Evolutionary conservation across 2,329 filamentous ascomycete genomes (phyloP).

Genomic region (Arthrobotrys entomopaga): DNA sequence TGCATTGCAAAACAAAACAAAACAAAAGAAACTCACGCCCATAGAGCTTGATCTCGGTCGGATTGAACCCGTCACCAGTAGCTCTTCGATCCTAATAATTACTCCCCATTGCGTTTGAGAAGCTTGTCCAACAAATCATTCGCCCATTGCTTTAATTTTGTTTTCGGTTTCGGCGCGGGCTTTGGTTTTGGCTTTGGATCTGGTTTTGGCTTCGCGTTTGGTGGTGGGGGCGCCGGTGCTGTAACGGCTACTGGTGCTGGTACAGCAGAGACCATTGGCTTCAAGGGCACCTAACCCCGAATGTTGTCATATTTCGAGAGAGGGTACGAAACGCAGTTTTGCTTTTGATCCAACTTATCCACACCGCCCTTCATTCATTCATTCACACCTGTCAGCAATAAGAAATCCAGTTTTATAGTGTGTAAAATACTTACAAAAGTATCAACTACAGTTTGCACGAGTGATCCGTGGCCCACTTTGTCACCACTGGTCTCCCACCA

Average conservation of each 20-base stretch:
- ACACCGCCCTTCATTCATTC: slow-evolving; percentile 18
- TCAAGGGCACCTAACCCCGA: slow-evolving; percentile 1
- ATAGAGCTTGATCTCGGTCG: too few species aligned
- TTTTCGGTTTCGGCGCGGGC: not conserved
- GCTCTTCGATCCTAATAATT: too few species aligned
- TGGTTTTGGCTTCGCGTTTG: not conserved
- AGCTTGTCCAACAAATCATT: not conserved
- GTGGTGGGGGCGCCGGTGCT: not conserved
- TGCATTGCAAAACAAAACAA: too few species aligned
- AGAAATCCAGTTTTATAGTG: not conserved
- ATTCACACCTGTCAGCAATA: not conserved
- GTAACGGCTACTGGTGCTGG: not conserved
- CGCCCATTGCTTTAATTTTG: not conserved
- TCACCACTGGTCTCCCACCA: slow-evolving; percentile 95
- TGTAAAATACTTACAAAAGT: slow-evolving; percentile 26
- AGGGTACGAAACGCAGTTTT: slow-evolving; percentile 31
- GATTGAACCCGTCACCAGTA: too few species aligned
- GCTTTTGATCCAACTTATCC: slow-evolving; percentile 12
- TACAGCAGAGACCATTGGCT: not conserved
- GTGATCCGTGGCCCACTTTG: slow-evolving; percentile 62
- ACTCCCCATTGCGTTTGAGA: too few species aligned
- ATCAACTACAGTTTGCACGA: slow-evolving; percentile 39
- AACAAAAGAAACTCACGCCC: too few species aligned
- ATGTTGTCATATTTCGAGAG: slow-evolving; percentile 46
- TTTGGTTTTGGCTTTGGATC: slow-evolving; percentile 2